phyloP scores from a whole-genome alignment of 306 rosid genomes.

The Benincasa hispida region DNA sequence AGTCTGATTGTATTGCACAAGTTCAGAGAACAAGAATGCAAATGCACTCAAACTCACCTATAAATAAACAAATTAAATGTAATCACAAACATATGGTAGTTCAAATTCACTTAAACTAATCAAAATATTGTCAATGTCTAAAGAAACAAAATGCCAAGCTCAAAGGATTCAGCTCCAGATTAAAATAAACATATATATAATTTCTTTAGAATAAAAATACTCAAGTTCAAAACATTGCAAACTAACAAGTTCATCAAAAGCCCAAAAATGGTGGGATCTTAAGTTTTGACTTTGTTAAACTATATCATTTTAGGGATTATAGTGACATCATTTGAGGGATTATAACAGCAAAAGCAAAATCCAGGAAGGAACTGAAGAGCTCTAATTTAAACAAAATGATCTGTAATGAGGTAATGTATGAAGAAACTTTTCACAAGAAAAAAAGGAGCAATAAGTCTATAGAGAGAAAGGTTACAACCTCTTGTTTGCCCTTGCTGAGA shows the following conservation, averaged over 20 bases:
- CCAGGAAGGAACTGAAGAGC: neutral
- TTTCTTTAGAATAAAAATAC: neutral
- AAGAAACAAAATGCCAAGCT: neutral
- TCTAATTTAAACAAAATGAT: neutral
- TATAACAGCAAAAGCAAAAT: neutral
- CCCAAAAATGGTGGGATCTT: neutral
- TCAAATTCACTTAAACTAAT: neutral
- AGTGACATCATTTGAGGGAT: neutral
- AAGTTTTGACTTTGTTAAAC: neutral
- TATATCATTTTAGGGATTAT: neutral
- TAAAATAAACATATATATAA: neutral
- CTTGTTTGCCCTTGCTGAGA: slow-evolving; percentile 62
- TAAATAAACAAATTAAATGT: neutral
- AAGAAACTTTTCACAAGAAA: neutral
- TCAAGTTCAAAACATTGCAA: neutral
- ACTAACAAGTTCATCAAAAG: neutral
- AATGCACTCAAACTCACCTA: slow-evolving; percentile 99
- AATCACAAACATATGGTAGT: neutral
- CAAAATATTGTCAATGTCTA: neutral
- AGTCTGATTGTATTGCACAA: slow-evolving; percentile 96
- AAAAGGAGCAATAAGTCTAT: neutral
- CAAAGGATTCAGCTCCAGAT: neutral
- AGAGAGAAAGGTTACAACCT: slow-evolving; percentile 18
- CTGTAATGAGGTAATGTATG: neutral
- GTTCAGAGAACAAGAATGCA: slow-evolving; percentile 96